These are phyloP conservation scores for Dioszegia crocea DNA, from an alignment of 768 basidiomycete genomes.

Conservation along the genomic window DNA sequence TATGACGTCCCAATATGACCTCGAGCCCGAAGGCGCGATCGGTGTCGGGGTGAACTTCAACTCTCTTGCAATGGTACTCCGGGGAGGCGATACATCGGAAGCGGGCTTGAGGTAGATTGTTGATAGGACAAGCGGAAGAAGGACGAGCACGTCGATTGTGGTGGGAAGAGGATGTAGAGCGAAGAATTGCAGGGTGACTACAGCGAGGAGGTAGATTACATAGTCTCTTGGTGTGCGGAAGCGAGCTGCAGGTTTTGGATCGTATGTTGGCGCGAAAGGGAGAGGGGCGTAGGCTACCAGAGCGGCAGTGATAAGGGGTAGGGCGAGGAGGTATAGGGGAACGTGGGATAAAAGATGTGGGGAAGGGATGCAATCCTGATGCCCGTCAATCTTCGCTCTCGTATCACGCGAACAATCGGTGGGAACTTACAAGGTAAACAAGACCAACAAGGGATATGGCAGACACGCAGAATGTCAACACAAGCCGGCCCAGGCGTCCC, in stretches of 20 bases:
- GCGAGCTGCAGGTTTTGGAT: conserved; percentile 10
- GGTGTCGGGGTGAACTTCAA: conserved; percentile 4
- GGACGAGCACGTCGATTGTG: conserved; percentile 19
- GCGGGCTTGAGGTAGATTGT: conserved; percentile 7
- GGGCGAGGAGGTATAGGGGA: conserved; percentile 9
- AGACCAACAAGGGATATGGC: neutral
- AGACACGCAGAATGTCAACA: neutral
- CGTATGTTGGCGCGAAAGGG: conserved; percentile 14
- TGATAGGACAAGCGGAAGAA: conserved; percentile 24
- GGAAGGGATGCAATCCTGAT: conserved; percentile 12
- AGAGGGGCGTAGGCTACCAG: conserved; percentile 23
- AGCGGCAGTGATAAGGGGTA: conserved; percentile 16
- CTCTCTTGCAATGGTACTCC: conserved; percentile 3
- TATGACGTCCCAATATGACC: conserved; percentile 36
- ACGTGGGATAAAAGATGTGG: conserved; percentile 15
- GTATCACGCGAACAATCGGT: neutral
- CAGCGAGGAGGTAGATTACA: conserved; percentile 21
- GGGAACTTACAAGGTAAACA: neutral
- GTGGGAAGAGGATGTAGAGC: conserved; percentile 31
- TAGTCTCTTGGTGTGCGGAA: conserved; percentile 17
- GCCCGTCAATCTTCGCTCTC: neutral
- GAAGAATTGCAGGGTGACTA: conserved; percentile 34
- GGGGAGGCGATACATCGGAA: neutral
- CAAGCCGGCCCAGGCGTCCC: conserved; percentile 1
- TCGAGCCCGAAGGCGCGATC: neutral